phyloP scores from a whole-genome alignment of 148 eudicot genomes.

The Fallopia convolvulus region DNA sequence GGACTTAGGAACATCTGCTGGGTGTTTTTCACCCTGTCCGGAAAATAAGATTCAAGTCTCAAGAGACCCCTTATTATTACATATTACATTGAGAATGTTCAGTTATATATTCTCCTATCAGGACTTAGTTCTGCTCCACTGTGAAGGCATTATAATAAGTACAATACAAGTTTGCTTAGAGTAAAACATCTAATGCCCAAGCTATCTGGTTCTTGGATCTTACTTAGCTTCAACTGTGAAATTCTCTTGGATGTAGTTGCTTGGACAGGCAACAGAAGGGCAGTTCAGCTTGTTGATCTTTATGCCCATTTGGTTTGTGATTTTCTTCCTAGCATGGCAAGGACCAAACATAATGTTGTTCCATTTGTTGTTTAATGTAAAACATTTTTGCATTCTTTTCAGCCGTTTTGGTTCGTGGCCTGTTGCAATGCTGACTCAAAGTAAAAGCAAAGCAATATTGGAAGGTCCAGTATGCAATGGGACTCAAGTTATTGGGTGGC shows the following conservation, averaged over 20 bases:
- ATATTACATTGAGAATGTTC: not conserved
- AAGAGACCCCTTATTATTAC: not conserved
- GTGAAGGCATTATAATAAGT: not conserved
- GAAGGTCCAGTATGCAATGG: constrained; percentile 95
- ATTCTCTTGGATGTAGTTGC: not conserved
- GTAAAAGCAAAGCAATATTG: constrained; percentile 71
- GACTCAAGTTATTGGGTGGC: constrained; percentile 84
- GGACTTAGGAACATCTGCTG: not conserved
- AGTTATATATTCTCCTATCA: not conserved
- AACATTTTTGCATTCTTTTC: not conserved
- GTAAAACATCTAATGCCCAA: not conserved
- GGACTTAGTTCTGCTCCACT: not conserved
- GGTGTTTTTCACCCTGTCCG: not conserved
- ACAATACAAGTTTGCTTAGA: not conserved
- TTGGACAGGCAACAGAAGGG: not conserved
- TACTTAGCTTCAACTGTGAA: not conserved
- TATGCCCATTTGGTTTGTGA: not conserved
- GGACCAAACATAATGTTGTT: not conserved
- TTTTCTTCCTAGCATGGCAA: not conserved
- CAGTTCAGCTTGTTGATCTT: not conserved
- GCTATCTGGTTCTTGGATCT: not conserved
- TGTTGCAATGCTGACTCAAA: constrained; percentile 86
- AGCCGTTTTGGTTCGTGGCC: constrained; percentile 99
- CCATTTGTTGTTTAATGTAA: not conserved
- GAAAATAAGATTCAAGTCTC: not conserved